Evolutionary conservation across 1,284 basidiomycete species (phyloP).

Genomic region (Trichosporon faecale): DNA sequence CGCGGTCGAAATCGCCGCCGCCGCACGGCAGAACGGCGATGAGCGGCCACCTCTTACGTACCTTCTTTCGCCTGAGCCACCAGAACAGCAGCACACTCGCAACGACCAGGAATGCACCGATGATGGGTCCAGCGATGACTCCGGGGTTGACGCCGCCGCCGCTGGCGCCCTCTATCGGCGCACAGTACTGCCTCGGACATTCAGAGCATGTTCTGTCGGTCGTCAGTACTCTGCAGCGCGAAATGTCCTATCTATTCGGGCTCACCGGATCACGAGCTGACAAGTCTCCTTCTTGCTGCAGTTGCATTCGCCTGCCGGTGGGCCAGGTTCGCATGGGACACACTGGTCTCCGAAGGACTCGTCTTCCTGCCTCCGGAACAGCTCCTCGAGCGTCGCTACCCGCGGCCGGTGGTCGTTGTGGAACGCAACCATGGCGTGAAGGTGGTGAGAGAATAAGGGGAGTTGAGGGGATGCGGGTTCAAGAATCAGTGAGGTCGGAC

Average conservation of each 20-base stretch:
- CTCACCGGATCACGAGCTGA: slow-evolving; percentile 4
- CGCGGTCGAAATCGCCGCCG: background rate
- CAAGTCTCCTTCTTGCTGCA: slow-evolving; percentile 9
- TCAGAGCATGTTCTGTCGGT: background rate
- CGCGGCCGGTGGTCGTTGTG: background rate
- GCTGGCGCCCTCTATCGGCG: background rate
- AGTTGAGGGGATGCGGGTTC: background rate
- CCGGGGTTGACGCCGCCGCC: slow-evolving; percentile 42
- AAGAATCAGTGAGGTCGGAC: background rate
- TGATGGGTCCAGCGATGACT: slow-evolving; percentile 50
- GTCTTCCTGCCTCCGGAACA: slow-evolving; percentile 1
- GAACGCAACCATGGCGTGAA: background rate
- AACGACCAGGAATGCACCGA: slow-evolving; percentile 46
- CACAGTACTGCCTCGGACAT: background rate
- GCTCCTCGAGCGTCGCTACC: background rate
- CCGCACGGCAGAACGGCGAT: background rate
- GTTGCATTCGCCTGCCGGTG: background rate
- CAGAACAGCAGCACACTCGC: slow-evolving; percentile 47
- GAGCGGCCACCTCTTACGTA: slow-evolving; percentile 23
- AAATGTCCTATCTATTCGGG: background rate
- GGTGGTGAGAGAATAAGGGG: background rate
- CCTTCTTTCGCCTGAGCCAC: slow-evolving; percentile 51
- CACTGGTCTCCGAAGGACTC: slow-evolving; percentile 1
- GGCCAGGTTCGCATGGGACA: background rate
- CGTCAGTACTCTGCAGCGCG: background rate